These are phyloP conservation scores for Teratosphaeria nubilosa DNA, from an alignment of 2,329 filamentous ascomycete species.

Conservation along the genomic window DNA sequence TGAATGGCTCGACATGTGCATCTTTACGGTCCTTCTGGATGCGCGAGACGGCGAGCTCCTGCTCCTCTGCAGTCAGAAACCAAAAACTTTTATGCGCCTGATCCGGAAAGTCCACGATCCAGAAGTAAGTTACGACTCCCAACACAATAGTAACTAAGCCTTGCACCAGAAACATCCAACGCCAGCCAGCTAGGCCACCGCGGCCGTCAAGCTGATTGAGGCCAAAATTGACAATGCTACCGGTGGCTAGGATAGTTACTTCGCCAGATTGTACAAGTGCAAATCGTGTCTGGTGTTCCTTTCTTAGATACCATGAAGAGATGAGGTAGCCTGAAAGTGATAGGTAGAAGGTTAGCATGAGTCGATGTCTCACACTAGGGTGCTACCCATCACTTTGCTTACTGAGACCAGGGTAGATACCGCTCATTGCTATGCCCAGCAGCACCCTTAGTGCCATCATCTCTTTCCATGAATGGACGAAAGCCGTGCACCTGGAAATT, in stretches of 20 bases:
- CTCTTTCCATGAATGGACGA: conserved; percentile 56
- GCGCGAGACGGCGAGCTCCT: conserved; percentile 44
- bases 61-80: conserved; percentile 49
- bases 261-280: conserved; percentile 56
- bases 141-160: conserved; percentile 49
- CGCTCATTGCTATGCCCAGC: conserved; percentile 53
- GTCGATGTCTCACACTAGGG: too few relatives aligned
- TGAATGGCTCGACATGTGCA: conserved; percentile 46
- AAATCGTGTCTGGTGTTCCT: conserved; percentile 56
- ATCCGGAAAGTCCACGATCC: conserved; percentile 63
- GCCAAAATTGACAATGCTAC: conserved; percentile 57
- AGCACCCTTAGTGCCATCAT: conserved; percentile 60
- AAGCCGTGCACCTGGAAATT: conserved; percentile 45
- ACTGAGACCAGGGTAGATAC: conserved; percentile 43
- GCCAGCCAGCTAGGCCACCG: conserved; percentile 51
- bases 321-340: conserved; percentile 32
- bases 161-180: conserved; percentile 61
- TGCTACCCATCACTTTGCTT: too few relatives aligned
- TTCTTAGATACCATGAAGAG: conserved; percentile 51
- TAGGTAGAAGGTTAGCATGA: too few relatives aligned
- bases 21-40: conserved; percentile 55
- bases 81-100: conserved; percentile 45
- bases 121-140: conserved; percentile 54
- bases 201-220: conserved; percentile 53
- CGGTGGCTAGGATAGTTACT: conserved; percentile 55